Percentiles rank a stretch among this genome's conserved stretches.
phyloP scores from a whole-genome alignment of 257 asterid genomes.

The Scutellaria minor region DNA sequence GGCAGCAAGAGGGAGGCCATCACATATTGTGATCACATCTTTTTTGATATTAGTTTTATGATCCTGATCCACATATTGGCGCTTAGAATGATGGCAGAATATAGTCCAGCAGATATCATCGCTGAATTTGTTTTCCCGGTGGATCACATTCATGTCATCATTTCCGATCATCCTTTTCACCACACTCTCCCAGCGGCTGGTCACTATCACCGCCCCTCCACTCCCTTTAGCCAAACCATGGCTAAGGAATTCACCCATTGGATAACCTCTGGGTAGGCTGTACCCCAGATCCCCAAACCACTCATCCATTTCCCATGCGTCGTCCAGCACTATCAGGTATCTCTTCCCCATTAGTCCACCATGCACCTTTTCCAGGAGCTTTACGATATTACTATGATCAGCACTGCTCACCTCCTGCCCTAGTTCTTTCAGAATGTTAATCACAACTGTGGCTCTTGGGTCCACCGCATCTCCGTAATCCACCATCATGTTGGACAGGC shows the following conservation, averaged over 20 bases:
- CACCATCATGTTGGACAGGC: background rate
- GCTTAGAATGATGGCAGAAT: background rate
- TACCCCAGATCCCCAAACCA: slow-evolving; percentile 9
- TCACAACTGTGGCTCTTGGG: slow-evolving; percentile 1
- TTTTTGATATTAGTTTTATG: too few relatives aligned
- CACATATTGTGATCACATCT: background rate
- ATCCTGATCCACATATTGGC: too few relatives aligned
- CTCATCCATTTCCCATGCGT: slow-evolving; percentile 7
- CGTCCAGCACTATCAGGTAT: slow-evolving; percentile 32
- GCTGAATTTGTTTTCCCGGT: background rate
- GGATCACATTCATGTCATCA: slow-evolving; percentile 1
- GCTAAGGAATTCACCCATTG: background rate
- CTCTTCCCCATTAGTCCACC: slow-evolving; percentile 11
- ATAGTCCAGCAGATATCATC: background rate
- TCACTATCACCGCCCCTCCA: slow-evolving; percentile 32
- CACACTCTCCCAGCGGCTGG: slow-evolving; percentile 25
- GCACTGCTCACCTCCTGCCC: background rate
- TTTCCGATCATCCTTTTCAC: slow-evolving; percentile 7
- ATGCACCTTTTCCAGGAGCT: slow-evolving; percentile 14
- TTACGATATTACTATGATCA: background rate
- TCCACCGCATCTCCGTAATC: background rate
- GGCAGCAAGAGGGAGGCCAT: slow-evolving; percentile 34
- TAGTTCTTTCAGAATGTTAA: slow-evolving; percentile 1
- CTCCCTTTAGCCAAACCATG: slow-evolving; percentile 26
- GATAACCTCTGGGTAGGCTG: background rate